Percentiles rank a stretch among this genome's conserved stretches.
Conservation (phyloP, 1,139 yeast genomes). For the Wickerhamiella infanticola region DNA sequence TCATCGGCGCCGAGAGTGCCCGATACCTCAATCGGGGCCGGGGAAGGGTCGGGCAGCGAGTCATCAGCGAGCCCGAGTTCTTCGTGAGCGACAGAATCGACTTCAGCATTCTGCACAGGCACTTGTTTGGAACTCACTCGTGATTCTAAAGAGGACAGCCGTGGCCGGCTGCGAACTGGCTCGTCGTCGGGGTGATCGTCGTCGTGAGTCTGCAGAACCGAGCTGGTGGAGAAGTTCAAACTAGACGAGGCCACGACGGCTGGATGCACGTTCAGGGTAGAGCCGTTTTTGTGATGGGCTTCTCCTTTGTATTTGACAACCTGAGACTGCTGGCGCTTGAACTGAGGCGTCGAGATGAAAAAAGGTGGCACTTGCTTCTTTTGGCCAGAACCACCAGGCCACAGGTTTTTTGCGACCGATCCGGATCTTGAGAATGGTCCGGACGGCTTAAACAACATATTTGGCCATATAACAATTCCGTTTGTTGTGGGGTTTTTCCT, state of each 20-base stretch:
- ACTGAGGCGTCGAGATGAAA: slow-evolving; percentile 27
- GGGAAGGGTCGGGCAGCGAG: not conserved
- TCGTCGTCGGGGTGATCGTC: slow-evolving; percentile 10
- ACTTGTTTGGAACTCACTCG: not conserved
- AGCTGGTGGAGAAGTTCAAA: slow-evolving; percentile 7
- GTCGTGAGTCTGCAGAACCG: slow-evolving; percentile 8
- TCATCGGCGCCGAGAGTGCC: not conserved
- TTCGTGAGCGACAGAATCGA: not conserved
- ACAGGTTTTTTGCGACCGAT: slow-evolving; percentile 23
- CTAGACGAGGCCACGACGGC: slow-evolving; percentile 9
- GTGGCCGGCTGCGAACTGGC: not conserved
- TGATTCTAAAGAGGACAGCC: not conserved
- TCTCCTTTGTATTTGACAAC: slow-evolving; percentile 15
- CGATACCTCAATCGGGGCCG: not conserved
- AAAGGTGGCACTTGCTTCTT: slow-evolving; percentile 19
- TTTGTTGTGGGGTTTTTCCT: not conserved
- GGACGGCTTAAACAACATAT: slow-evolving; percentile 26
- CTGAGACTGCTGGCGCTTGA: slow-evolving; percentile 27
- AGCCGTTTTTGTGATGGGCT: slow-evolving; percentile 9
- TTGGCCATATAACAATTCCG: not conserved
- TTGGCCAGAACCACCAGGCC: slow-evolving; percentile 17
- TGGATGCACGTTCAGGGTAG: slow-evolving; percentile 7
- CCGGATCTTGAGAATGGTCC: slow-evolving; percentile 24
- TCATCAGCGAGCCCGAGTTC: not conserved
- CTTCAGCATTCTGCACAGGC: not conserved